A percentile compares a stretch with the other conserved stretches of the same genome.
These are phyloP conservation scores for Pestalotiopsis sp. DNA, from an alignment of 2,329 filamentous ascomycete genomes.

Conservation along the genomic window DNA sequence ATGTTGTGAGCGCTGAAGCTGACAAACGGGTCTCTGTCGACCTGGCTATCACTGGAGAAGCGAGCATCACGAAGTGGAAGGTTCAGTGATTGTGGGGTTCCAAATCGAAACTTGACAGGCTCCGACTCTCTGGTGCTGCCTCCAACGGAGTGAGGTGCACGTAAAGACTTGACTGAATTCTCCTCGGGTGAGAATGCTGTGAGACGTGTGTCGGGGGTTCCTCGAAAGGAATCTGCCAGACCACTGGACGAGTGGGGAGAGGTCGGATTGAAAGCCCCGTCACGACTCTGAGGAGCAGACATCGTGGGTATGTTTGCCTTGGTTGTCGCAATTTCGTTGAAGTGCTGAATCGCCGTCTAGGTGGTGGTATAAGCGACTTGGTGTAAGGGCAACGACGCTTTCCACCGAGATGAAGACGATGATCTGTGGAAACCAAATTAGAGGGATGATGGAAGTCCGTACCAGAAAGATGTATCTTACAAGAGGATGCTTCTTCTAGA, in stretches of 20 bases:
- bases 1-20: conserved; percentile 36
- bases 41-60: conserved; percentile 23
- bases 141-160: conserved; percentile 36
- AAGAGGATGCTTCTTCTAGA: too few relatives aligned
- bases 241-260: conserved; percentile 57
- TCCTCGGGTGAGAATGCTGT: conserved; percentile 68
- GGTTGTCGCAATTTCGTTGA: not conserved
- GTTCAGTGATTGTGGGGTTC: conserved; percentile 26
- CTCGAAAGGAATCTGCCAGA: conserved; percentile 59
- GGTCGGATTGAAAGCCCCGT: conserved; percentile 14
- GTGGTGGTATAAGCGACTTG: too few relatives aligned
- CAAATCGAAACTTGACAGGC: conserved; percentile 25
- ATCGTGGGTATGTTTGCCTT: not conserved
- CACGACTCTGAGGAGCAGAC: not conserved
- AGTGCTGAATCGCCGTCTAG: too few relatives aligned
- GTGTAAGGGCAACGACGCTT: too few relatives aligned
- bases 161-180: conserved; percentile 46
- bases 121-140: conserved; percentile 32
- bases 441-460: too few relatives aligned
- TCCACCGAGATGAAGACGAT: too few relatives aligned
- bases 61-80: conserved; percentile 22
- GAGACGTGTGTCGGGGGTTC: conserved; percentile 66
- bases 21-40: conserved; percentile 57
- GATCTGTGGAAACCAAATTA: too few relatives aligned
- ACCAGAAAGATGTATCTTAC: too few relatives aligned